phyloP scores from a whole-genome alignment of 805 yeast species.

The Suhomyces sp. region DNA sequence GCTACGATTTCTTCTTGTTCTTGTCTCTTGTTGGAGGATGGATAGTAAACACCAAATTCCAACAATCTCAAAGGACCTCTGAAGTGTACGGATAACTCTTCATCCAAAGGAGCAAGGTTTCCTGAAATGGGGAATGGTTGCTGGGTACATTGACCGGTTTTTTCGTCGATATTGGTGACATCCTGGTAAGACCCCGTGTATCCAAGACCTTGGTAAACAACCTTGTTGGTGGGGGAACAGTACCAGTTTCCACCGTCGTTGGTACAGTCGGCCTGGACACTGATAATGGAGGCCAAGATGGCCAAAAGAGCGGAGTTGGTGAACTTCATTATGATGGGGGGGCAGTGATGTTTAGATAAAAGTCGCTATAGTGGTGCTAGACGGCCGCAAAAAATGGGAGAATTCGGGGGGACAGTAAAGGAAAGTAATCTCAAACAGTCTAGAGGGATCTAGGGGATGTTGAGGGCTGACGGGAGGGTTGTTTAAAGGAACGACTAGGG shows the following conservation, averaged over 20 bases:
- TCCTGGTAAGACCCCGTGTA: conserved; percentile 80
- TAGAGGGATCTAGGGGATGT: background rate
- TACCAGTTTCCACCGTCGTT: conserved; percentile 34
- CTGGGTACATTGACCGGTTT: conserved; percentile 70
- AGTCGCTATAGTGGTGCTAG: too few species aligned
- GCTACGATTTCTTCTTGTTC: too few species aligned
- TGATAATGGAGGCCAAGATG: conserved; percentile 18
- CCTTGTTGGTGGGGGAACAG: conserved; percentile 69
- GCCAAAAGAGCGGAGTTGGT: conserved; percentile 22
- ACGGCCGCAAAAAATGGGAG: too few species aligned
- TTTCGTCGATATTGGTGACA: conserved; percentile 75
- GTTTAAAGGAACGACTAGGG: conserved; percentile 11
- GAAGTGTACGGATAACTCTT: conserved; percentile 84
- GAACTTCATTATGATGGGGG: conserved; percentile 20
- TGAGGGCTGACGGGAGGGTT: too few species aligned
- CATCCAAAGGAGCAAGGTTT: conserved; percentile 73
- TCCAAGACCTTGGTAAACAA: conserved; percentile 72
- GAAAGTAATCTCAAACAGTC: background rate
- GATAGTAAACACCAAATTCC: conserved; percentile 90
- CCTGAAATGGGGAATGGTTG: conserved; percentile 62
- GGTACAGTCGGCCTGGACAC: conserved; percentile 21
- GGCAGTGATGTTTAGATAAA: too few species aligned
- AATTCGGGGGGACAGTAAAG: too few species aligned
- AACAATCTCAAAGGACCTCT: conserved; percentile 82
- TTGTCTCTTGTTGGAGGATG: conserved; percentile 41